Conservation (phyloP, 2,329 filamentous ascomycete genomes). For the Pseudogymnoascus sp. region DNA sequence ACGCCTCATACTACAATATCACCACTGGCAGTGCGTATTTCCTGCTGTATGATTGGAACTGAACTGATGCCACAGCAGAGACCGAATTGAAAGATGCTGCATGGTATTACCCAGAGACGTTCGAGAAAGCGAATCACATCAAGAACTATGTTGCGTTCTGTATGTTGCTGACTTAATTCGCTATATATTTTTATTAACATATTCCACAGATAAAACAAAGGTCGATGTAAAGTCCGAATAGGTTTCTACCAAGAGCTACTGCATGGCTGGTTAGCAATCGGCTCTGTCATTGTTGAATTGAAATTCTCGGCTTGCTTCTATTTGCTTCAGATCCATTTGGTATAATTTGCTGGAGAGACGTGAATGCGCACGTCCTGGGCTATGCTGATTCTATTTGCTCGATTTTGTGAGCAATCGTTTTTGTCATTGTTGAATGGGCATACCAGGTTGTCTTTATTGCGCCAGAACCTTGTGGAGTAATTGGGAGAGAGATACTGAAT, state of each 20-base stretch:
- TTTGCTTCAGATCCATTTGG: not conserved
- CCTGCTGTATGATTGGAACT: not conserved
- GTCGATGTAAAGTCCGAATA: conserved; percentile 9
- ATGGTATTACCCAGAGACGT: conserved; percentile 39
- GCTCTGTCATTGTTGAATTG: not conserved
- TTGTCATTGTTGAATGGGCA: too few species aligned
- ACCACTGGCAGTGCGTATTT: conserved; percentile 31
- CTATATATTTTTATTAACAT: not conserved
- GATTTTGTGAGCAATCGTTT: too few species aligned
- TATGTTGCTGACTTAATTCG: conserved; percentile 25
- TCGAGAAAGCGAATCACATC: conserved; percentile 35
- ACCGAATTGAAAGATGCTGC: conserved; percentile 37
- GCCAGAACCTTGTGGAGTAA: not conserved
- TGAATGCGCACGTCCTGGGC: too few species aligned
- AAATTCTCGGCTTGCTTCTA: not conserved
- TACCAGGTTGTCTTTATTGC: not conserved
- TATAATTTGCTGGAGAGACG: too few species aligned
- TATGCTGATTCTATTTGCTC: too few species aligned
- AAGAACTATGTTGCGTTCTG: conserved; percentile 41
- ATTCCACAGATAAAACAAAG: conserved; percentile 16
- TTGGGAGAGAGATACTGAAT: not conserved
- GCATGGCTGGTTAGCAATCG: not conserved
- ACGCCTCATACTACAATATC: conserved; percentile 41
- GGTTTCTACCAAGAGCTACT: not conserved
- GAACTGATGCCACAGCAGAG: conserved; percentile 24